Evolutionary conservation across 202 grass and related monocot species (phyloP), one percentile per base, ranked within the genome.

Genomic region (Panicum virgatum): DNA sequence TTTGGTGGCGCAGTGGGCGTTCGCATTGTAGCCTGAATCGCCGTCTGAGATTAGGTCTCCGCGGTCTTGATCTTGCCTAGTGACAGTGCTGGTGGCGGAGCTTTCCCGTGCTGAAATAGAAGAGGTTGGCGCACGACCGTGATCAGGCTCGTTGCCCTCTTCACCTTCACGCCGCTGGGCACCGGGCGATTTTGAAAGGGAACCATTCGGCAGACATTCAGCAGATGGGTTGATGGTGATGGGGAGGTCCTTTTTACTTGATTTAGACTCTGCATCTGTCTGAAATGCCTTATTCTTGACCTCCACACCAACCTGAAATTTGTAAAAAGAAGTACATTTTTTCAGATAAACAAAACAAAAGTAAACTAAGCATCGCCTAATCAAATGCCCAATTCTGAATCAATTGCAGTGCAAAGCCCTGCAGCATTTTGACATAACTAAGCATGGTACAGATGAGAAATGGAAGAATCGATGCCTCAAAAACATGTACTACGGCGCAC

Each of bases 31-130:
- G 52, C 72, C 86, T 34, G 88, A 83, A 54, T 77, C 82, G 3
- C 80, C 82, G 15, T 86, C 83, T 57, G 86, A 88, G 34, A 58
- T 84, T 2, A 74, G 69, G 23, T 73, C 73, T 43, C 67, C 72
- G 32, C 38, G 69, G 3, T 69, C 63, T 71, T 53, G 45, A 43
- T 65, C 66, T 45, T 83, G 70, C 67, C 64, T 77, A 7, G 50
- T 69, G 7, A 76, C 8, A 8, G 82, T 58, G 50, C 75, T 79
- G 48, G 6, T 54, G 62, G 5, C 39, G 52, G 61, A 81, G 76
- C 73, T 87, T 59, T 62, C 82, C 61, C 64, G 83, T 34, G 80
- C 46, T 34, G 80, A 88, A 64, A 50, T 2, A 7, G 45, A 75
- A 71, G 19, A 11, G 2, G 34, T 12, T 1, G 56, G 42, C 1